These are phyloP conservation scores for Citrus sinensis DNA, from an alignment of 345 rosid species.

Conservation along the genomic window DNA sequence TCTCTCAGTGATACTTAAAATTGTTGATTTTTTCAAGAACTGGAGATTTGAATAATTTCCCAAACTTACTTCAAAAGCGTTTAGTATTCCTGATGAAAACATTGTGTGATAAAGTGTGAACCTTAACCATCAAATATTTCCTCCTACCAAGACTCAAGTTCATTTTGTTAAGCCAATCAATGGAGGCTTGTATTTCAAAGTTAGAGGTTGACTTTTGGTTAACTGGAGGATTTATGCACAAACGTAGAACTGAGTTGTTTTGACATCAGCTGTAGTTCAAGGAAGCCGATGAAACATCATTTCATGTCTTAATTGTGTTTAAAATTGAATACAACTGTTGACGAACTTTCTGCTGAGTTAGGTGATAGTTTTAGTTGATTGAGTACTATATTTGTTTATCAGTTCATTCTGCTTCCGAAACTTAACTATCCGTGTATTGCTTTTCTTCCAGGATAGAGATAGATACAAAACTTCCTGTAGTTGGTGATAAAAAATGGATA, in stretches of 20 bases:
- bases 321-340: neutral
- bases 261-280: neutral
- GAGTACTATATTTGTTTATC: neutral
- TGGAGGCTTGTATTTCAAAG: conserved; percentile 3
- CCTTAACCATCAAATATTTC: neutral
- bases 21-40: neutral
- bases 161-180: neutral
- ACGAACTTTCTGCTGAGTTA: neutral
- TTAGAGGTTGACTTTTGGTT: neutral
- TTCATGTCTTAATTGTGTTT: neutral
- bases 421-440: neutral
- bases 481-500: conserved; percentile 83
- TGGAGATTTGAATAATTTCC: neutral
- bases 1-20: neutral
- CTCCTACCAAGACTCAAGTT: neutral
- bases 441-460: conserved; percentile 66
- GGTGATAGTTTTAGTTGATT: neutral
- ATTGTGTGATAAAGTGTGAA: neutral
- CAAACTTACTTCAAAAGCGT: no score
- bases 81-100: neutral
- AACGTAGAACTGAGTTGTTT: neutral
- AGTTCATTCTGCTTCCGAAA: neutral
- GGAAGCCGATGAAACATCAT: neutral
- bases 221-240: neutral
- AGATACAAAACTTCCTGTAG: conserved; percentile 77